Evolutionary conservation across 441 rosid species (phyloP), one percentile per base, ranked within the genome.

Genomic region (Mallotus repandus): DNA sequence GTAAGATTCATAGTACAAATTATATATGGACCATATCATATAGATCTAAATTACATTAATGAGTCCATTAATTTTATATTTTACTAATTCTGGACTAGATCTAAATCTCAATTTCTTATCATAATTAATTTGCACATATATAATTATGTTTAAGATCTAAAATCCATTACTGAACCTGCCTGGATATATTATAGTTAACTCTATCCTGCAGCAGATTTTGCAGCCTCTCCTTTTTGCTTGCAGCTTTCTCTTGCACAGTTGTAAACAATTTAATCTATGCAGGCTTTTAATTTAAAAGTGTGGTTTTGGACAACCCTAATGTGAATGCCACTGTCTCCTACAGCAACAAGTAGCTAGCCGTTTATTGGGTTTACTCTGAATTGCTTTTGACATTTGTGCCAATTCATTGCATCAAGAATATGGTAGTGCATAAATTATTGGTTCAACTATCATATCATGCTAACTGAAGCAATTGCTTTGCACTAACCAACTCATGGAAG

Each of bases 1-100:
- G n/a, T 43, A 66, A 66, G 43, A 45, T 22, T 66, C 56, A 66
- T 48, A 48, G 52, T 45, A 18, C 29, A 45, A 52, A 19, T 29
- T 29, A 50, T 49, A 73, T 53, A 14, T 53, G 72, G 25, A 32
- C 4, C 13, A 2, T 1, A 57, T 57, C 83, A 76, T 73, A 80
- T 29, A 29, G 81, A 78, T 80, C 82, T 73, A 74, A 76, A 72
- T 46, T 53, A 46, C 2, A n/a, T 68, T 56, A 49, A 43, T 79
- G 13, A n/a, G 25, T 14, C 9, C 46, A 1, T 29, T 46, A 65
- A 32, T 71, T 29, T 53, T 62, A 9, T 21, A 16, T 9, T 77
- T 60, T 70, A 66, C 63, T n/a, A 29, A 14, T 7, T 16, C 62
- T 55, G 48, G 35, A 70, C 70, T 69, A 77, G 86, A 82, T 82